These are phyloP conservation scores for Mrakia hoshinonis DNA, from an alignment of 768 basidiomycete genomes.

Conservation along the genomic window DNA sequence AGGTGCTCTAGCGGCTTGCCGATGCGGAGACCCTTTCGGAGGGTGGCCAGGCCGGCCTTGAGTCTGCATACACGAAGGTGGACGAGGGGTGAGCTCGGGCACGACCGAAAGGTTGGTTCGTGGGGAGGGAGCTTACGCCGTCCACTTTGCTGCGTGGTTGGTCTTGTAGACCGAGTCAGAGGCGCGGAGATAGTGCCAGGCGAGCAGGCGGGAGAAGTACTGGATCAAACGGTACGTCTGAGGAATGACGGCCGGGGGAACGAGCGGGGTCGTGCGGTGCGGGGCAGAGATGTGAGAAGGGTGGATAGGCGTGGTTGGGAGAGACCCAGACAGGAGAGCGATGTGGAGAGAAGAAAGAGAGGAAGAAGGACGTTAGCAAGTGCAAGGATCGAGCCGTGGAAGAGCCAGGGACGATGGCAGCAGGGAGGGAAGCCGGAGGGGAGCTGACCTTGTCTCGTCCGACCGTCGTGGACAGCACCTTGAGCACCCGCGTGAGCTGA, in stretches of 20 bases:
- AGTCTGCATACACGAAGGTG: constrained; percentile 48
- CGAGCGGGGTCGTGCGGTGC: no score
- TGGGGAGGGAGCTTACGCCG: constrained; percentile 44
- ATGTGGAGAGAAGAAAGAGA: not conserved
- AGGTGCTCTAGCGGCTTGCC: constrained; percentile 91
- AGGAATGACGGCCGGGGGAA: no score
- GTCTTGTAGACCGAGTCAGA: constrained; percentile 44
- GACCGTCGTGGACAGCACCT: constrained; percentile 66
- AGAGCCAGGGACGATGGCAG: not conserved
- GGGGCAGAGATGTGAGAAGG: no score
- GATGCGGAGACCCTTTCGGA: constrained; percentile 85
- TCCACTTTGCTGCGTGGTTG: constrained; percentile 46
- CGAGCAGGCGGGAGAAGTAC: constrained; percentile 79
- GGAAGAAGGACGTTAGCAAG: not conserved
- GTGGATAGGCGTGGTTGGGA: not conserved
- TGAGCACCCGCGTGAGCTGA: constrained; percentile 61
- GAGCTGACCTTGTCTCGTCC: constrained; percentile 77
- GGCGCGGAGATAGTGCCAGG: constrained; percentile 65
- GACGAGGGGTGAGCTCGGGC: no score
- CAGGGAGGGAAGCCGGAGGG: not conserved
- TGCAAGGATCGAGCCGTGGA: not conserved
- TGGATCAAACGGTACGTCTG: constrained; percentile 84
- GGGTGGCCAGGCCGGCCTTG: constrained; percentile 73
- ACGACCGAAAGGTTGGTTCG: no score
- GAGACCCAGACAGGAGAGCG: constrained; percentile 13